Base-by-base conservation (phyloP, 176 grass and related monocot genomes). In the Avena eriantha region DNA sequence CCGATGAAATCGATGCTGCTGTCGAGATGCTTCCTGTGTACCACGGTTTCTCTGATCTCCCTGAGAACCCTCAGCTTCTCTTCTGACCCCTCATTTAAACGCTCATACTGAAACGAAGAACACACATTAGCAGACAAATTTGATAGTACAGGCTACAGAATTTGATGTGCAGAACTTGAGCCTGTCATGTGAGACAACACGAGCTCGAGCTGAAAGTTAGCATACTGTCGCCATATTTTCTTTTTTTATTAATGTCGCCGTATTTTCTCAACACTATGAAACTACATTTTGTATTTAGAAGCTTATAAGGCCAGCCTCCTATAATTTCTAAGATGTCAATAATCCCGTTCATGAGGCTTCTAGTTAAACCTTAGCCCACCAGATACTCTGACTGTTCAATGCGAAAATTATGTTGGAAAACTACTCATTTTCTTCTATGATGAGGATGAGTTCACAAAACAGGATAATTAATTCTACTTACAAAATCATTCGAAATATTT, bases 251-350 rank as follows among this genome's bases (percentile, higher is more conserved):
- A 79, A 3, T 71, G 34, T 46, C 1, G 4, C 26, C 66, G 21
- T n/a, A 84, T 17, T 10, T 78, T 72, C 64, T 69, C 39, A 61
- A 36, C 54, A 79, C 53, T 4, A 82, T 63, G 58, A 80, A 47
- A 15, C 17, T 59, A 54, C 46, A 76, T 31, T 31, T 29, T 55
- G 39, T 72, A 86, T 86, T 85, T 58, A 16, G 36, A 41, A 29
- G 9, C 19, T 35, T 85, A 85, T 39, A 39, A 39, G 59, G 13
- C 49, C 35, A 35, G 10, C 41, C 43, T 77, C 45, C 46, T 78
- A 26, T 15, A 7, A 39, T 66, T 31, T 85, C 19, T 29, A 14
- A 64, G 10, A 29, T 29, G 23, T 26, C 22, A 3, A 13, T 12
- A 64, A 29, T 64, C 10, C 12, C 12, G 11, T 65, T 64, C 14